Evolutionary conservation across 2,329 filamentous ascomycete genomes (phyloP), one percentile per base, ranked within the genome.

Genomic region (Calonectria pauciramosa): DNA sequence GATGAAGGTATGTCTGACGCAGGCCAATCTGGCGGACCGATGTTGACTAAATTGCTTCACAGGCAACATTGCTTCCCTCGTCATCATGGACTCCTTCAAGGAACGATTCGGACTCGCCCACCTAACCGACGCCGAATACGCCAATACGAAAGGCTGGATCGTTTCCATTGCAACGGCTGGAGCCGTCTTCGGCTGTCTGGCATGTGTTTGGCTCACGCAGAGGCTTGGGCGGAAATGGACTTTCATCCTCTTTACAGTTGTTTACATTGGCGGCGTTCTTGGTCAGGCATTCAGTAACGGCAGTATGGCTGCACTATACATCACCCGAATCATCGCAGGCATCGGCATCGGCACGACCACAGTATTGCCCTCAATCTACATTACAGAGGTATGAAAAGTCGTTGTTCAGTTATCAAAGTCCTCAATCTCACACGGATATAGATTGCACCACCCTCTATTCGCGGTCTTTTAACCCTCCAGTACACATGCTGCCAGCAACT

Each of bases 211-310:
- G 64, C 66, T 82, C 0, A 82, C 82, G 0, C 75, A 82, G 13
- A 60, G 77, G 0, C 68, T 83, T 9, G 82, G 82, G 6, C 75
- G 82, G 7, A 77, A 73, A 3, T 26, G 76, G 0, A 79, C 79
- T 0, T 76, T 83, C 13, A 79, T 82, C 18, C 47, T 83, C 0
- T 80, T 82, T 32, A 86, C 74, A 66, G 75, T 84, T 36, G 69
- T 84, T 0, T 84, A 87, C 13, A 85, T 87, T 32, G 77, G 82
- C n/a, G 86, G 86, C 9, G 75, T 81, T 8, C 73, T 85, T 11
- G 83, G 82, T 0, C 83, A 84, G 47, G 78, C 81, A 0, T 82
- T 84, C 38, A 79, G 78, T 16, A 77, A 73, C 28, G 82, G 82
- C 0, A 83, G 72, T 2, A 67, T 84, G 5, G 71, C 72, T 0